Percentiles rank a stretch among this genome's conserved stretches.
Evolutionary conservation across 108 stramenopile species (phyloP).

Genomic region (Pseudonitzschia multiseries): DNA sequence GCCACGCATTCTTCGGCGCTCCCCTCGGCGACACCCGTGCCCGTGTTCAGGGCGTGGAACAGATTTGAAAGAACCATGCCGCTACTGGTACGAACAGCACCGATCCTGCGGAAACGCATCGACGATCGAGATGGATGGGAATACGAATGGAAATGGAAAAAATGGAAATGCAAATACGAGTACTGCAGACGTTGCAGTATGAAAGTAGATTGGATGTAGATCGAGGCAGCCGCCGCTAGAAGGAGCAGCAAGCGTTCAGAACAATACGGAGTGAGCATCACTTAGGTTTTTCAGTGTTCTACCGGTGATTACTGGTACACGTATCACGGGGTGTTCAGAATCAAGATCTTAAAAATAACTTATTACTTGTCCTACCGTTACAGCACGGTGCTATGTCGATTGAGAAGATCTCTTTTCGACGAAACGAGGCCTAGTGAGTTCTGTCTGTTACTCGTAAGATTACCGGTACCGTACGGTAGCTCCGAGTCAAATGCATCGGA

Average conservation of each 20-base stretch:
- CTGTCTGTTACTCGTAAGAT: no score
- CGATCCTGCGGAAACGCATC: background rate
- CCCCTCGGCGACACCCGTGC: background rate
- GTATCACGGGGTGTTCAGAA: no score
- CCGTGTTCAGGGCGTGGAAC: background rate
- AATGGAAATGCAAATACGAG: background rate
- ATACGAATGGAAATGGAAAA: no score
- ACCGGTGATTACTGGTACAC: background rate
- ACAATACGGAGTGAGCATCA: background rate
- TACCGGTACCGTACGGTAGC: no score
- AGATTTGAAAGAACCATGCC: background rate
- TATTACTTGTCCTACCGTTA: no score
- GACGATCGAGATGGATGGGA: no score
- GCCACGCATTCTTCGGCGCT: constrained; percentile 5
- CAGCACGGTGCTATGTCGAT: no score
- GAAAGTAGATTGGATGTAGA: background rate
- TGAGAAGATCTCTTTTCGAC: no score
- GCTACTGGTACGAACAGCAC: background rate
- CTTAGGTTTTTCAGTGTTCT: background rate
- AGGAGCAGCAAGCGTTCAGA: background rate
- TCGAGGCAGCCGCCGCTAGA: background rate
- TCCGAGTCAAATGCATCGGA: no score
- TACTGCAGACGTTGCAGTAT: background rate
- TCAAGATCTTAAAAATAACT: no score
- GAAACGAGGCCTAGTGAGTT: no score